Percentiles rank a stretch among this genome's conserved stretches.
phyloP scores from a whole-genome alignment of 257 asterid species.

The Voacanga thouarsii region DNA sequence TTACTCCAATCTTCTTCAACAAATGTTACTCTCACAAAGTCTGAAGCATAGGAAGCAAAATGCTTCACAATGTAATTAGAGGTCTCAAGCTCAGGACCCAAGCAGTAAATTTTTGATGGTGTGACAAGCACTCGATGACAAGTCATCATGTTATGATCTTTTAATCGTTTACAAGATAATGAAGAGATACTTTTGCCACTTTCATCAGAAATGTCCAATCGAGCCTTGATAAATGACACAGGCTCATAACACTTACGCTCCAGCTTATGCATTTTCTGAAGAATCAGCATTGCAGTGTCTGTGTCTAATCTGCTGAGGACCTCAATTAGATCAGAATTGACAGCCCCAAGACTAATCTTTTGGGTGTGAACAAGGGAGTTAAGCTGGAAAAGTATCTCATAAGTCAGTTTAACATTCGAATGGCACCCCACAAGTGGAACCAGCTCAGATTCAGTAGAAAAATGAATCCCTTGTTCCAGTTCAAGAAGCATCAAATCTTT shows the following conservation, averaged over 20 bases:
- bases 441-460: constrained; percentile 37
- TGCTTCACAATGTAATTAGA: constrained; percentile 86
- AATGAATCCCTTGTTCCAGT: constrained; percentile 40
- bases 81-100: constrained; percentile 89
- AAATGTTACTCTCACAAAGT: constrained; percentile 81
- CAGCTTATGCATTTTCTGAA: constrained; percentile 70
- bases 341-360: constrained; percentile 66
- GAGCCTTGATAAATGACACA: constrained; percentile 41
- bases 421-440: constrained; percentile 59
- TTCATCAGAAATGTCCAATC: constrained; percentile 25
- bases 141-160: constrained; percentile 61
- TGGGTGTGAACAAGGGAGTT: constrained; percentile 80
- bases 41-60: constrained; percentile 64
- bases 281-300: constrained; percentile 48
- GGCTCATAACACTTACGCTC: constrained; percentile 68
- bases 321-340: constrained; percentile 46
- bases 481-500: constrained; percentile 39
- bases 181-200: constrained; percentile 28
- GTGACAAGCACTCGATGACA: constrained; percentile 78
- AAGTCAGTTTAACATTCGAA: constrained; percentile 38
- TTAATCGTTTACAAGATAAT: constrained; percentile 32
- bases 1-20: constrained; percentile 97
- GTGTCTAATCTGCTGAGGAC: constrained; percentile 45
- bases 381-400: constrained; percentile 86
- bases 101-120: constrained; percentile 76